These are phyloP conservation scores for Ophiostoma angusticollis DNA, from an alignment of 2,329 filamentous ascomycete genomes.

Conservation along the genomic window DNA sequence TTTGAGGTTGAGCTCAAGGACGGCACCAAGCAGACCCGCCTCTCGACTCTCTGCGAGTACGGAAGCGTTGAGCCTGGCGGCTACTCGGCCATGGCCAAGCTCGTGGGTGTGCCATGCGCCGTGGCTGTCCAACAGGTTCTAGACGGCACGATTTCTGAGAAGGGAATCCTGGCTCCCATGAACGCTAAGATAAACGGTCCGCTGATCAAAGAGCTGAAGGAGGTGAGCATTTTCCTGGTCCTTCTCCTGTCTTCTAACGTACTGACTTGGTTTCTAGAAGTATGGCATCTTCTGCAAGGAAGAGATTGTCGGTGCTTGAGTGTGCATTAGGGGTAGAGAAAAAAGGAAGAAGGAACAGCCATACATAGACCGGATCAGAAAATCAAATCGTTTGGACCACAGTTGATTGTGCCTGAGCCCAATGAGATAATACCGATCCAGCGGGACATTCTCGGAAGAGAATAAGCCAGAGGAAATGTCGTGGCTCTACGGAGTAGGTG, in stretches of 20 bases:
- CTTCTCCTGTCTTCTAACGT: not conserved
- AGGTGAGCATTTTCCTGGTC: slow-evolving; percentile 39
- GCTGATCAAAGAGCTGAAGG: slow-evolving; percentile 64
- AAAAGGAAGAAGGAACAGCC: not conserved
- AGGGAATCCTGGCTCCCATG: slow-evolving; percentile 57
- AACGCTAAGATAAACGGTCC: slow-evolving; percentile 50
- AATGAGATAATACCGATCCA: too few relatives aligned
- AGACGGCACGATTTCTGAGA: slow-evolving; percentile 49
- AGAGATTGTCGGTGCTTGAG: slow-evolving; percentile 9
- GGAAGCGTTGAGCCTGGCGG: slow-evolving; percentile 43
- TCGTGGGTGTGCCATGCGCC: slow-evolving; percentile 54
- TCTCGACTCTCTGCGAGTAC: slow-evolving; percentile 72
- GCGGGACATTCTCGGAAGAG: not conserved
- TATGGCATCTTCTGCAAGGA: slow-evolving; percentile 16
- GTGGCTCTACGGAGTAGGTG: too few relatives aligned
- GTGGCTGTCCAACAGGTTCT: slow-evolving; percentile 53
- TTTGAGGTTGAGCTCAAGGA: slow-evolving; percentile 77
- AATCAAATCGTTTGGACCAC: not conserved
- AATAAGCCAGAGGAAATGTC: not conserved
- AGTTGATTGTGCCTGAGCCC: too few relatives aligned
- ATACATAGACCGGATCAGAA: not conserved
- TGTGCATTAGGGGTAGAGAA: not conserved
- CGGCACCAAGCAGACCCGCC: slow-evolving; percentile 62
- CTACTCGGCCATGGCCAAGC: slow-evolving; percentile 73
- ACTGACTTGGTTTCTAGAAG: slow-evolving; percentile 1